phyloP scores from a whole-genome alignment of 352 stramenopile species.

The Phytophthora hybrid region DNA sequence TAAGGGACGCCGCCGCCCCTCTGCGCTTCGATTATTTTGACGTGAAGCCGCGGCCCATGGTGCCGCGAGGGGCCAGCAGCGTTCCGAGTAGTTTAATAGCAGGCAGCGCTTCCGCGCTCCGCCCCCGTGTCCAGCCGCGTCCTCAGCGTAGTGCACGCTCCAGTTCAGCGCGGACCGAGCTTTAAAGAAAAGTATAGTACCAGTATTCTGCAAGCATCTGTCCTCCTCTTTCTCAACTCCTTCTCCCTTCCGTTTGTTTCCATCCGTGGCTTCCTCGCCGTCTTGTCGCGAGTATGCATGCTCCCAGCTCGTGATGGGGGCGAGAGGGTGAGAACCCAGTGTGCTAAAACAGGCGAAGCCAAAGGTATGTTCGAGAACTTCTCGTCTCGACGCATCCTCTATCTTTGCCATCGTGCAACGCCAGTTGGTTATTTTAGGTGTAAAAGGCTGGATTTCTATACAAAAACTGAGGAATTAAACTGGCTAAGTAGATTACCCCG shows the following conservation, averaged over 20 bases:
- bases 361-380: conserved; percentile 37
- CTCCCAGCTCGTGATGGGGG: conserved; percentile 15
- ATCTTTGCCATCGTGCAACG: conserved; percentile 10
- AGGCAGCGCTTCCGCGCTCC: conserved; percentile 13
- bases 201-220: conserved; percentile 38
- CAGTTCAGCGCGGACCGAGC: conserved; percentile 33
- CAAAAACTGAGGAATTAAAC: too few relatives aligned
- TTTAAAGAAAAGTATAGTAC: conserved; percentile 42
- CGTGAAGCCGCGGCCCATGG: conserved; percentile 1
- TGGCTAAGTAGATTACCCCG: too few relatives aligned
- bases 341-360: conserved; percentile 36
- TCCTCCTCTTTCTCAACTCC: neutral
- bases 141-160: conserved; percentile 46
- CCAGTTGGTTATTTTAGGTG: neutral
- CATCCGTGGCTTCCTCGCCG: neutral
- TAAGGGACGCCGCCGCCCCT: conserved; percentile 13
- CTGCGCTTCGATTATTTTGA: conserved; percentile 4
- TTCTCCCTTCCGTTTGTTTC: neutral
- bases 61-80: conserved; percentile 4
- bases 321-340: conserved; percentile 21
- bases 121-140: conserved; percentile 17
- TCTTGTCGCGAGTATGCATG: neutral
- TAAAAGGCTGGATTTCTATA: neutral
- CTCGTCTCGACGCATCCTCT: conserved; percentile 8
- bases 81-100: conserved; percentile 37